Conservation (phyloP, 2,329 filamentous ascomycete genomes). For the Verticillium tricorpus region DNA sequence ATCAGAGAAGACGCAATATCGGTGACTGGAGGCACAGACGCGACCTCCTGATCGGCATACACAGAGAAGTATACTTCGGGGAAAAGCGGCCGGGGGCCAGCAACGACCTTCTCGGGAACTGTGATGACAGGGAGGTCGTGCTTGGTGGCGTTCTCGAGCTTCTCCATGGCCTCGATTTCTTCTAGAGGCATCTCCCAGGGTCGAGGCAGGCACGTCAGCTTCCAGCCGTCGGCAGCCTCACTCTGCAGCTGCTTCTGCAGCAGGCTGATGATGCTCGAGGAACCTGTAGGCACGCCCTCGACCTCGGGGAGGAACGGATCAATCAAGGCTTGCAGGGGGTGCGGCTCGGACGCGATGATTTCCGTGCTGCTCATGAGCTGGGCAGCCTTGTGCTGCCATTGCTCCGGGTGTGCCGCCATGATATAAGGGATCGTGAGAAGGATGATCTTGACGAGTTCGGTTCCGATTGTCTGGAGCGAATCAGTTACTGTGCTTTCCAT, state of each 20-base stretch:
- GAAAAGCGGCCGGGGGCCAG: slow-evolving; percentile 73
- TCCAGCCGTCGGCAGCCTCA: slow-evolving; percentile 73
- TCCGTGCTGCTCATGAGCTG: slow-evolving; percentile 90
- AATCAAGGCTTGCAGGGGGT: slow-evolving; percentile 78
- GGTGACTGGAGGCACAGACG: slow-evolving; percentile 76
- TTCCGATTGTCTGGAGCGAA: slow-evolving; percentile 52
- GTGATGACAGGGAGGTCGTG: slow-evolving; percentile 72
- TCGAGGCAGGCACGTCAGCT: slow-evolving; percentile 63
- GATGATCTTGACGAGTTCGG: slow-evolving; percentile 95
- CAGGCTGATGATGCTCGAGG: slow-evolving; percentile 68
- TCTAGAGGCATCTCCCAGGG: slow-evolving; percentile 62
- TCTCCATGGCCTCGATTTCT: slow-evolving; percentile 56
- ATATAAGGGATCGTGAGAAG: slow-evolving; percentile 90
- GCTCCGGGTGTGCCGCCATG: slow-evolving; percentile 67
- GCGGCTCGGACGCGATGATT: slow-evolving; percentile 84
- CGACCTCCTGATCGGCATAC: slow-evolving; percentile 79
- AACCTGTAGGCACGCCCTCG: slow-evolving; percentile 58
- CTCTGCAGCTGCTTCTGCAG: slow-evolving; percentile 80
- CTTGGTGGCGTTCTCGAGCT: slow-evolving; percentile 58
- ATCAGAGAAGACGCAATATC: slow-evolving; percentile 78
- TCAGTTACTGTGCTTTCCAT: background rate
- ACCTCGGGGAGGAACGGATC: slow-evolving; percentile 73
- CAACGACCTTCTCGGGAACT: slow-evolving; percentile 70
- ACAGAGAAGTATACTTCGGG: slow-evolving; percentile 94
- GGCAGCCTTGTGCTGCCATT: slow-evolving; percentile 67